Base-by-base conservation (phyloP, 2,329 filamentous ascomycete genomes). In the Clonostachys rosea region DNA sequence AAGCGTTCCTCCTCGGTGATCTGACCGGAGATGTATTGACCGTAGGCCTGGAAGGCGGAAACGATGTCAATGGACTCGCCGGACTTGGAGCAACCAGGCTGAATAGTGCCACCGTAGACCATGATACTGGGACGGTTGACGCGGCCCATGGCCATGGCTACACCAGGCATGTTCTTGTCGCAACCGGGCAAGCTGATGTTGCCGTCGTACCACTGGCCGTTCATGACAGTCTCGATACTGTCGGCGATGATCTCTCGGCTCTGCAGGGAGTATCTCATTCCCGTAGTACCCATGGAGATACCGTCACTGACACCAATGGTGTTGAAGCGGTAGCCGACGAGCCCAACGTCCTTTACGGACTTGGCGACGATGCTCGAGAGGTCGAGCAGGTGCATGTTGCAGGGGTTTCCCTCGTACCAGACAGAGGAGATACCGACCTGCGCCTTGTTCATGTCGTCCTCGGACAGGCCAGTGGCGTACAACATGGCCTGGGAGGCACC, bases 141-240 rank as follows among this genome's bases (percentile, higher is more conserved):
- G 57, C 94, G 83, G 36, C 91, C 92, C 89, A 96, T 96, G 48
- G 91, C 94, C 61, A 94, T 94, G 59, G 91, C 73, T 12, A 94
- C 89, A 67, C 89, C 89, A 2, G 91, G 91, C 94, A 99, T 97
- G 74, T 99, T 99, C 83, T 99, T 99, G 79, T 99, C 94, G 70
- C 94, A 99, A 43, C 94, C 94, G 13, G 94, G 94, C 59, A 99
- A 87, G 46, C 90, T 95, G 64, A 99, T 87, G 69, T 97, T 97
- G 57, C 84, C 92, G 68, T 99, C 94, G 65, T 99, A 97, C 91
- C 91, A 97, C 71, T 99, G 94, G 14, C 91, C 94, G 56, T 91
- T 87, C 91, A 97, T 99, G 59, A 99, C 94, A 6, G 94, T 97
- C 79, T 99, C 94, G 61, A 99, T 95, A 52, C 89, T 95, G 72